phyloP scores from a whole-genome alignment of 2,329 filamentous ascomycete genomes.

The Phoma sp. region DNA sequence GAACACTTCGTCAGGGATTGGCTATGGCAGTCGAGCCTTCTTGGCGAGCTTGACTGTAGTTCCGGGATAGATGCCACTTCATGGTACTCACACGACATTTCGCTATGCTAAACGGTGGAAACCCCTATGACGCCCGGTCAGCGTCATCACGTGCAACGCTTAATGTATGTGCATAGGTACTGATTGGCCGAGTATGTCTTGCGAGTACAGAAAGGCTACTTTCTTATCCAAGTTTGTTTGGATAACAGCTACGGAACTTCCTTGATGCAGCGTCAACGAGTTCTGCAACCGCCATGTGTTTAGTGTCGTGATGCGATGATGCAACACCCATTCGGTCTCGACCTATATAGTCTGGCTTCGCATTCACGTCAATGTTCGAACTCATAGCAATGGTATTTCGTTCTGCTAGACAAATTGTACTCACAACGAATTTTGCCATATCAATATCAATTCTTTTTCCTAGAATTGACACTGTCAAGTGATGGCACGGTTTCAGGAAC shows the following conservation, averaged over 20 bases:
- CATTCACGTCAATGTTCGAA: background rate
- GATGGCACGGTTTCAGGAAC: constrained; percentile 19
- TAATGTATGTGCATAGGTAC: background rate
- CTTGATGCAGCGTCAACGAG: constrained; percentile 3
- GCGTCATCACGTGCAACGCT: constrained; percentile 12
- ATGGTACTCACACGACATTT: background rate
- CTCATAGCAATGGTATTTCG: background rate
- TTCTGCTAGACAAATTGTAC: background rate
- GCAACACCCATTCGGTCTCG: background rate
- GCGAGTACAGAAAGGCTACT: background rate
- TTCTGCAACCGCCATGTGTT: background rate
- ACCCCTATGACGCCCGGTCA: constrained; percentile 7
- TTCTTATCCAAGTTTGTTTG: background rate
- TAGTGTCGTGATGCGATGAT: background rate
- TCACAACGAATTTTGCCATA: background rate
- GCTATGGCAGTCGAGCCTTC: background rate
- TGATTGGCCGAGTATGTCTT: constrained; percentile 2
- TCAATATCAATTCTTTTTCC: background rate
- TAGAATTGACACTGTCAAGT: background rate
- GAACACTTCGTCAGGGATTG: too few species aligned
- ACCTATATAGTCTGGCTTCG: constrained; percentile 1
- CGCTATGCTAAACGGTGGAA: background rate
- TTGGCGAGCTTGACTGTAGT: background rate
- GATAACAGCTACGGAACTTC: background rate
- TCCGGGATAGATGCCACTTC: too few species aligned